These are phyloP conservation scores for Candida neerlandica DNA, from an alignment of 1,139 yeast species.

Conservation along the genomic window DNA sequence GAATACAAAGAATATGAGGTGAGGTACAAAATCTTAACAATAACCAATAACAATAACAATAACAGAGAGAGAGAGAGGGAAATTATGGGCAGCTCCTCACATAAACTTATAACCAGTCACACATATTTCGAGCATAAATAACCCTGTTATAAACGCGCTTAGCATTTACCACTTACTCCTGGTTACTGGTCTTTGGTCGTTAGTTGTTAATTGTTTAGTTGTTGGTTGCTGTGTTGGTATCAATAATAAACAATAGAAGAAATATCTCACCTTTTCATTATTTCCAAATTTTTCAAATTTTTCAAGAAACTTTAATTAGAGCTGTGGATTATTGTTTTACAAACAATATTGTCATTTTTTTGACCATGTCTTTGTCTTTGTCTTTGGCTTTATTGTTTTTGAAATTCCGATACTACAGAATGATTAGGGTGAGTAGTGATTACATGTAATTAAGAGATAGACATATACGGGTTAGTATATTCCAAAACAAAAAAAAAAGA, in stretches of 20 bases:
- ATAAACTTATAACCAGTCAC: background rate
- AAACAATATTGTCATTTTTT: background rate
- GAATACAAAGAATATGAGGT: too few relatives aligned
- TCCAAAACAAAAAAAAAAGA: background rate
- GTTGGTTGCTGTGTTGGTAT: background rate
- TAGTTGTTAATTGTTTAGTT: too few relatives aligned
- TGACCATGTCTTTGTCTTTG: too few relatives aligned
- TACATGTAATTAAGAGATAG: constrained; percentile 1
- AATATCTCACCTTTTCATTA: background rate
- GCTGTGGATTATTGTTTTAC: background rate
- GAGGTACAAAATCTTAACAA: background rate
- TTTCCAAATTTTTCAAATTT: constrained; percentile 1
- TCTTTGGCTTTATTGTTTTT: too few relatives aligned
- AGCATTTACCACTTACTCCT: too few relatives aligned
- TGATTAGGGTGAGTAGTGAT: background rate
- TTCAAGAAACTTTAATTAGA: background rate
- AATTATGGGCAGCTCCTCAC: constrained; percentile 1
- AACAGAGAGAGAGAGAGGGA: background rate
- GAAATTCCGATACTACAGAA: too few relatives aligned
- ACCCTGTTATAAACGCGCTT: background rate
- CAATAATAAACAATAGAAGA: background rate
- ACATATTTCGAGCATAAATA: background rate
- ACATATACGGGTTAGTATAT: background rate
- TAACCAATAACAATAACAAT: background rate
- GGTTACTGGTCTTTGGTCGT: too few relatives aligned